Base-by-base conservation (phyloP, 495 filamentous ascomycete genomes). In the Penicillium daleae region DNA sequence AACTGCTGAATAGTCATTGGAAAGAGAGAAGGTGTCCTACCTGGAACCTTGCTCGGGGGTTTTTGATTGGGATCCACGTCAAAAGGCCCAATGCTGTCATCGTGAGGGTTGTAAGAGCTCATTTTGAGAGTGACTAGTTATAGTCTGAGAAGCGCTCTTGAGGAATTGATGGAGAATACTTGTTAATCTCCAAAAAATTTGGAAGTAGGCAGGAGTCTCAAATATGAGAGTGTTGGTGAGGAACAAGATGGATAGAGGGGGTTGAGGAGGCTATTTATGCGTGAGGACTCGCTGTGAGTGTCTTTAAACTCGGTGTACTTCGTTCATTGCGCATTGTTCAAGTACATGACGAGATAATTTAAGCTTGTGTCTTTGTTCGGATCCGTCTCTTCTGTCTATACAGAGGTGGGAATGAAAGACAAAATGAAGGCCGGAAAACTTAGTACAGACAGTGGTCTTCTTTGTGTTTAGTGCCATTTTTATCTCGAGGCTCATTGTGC, bases 1-100 rank as follows among this genome's bases (percentile, higher is more conserved):
- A 56, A 56, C 15, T 56, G 15, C 35, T 56, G 8, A 22, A 17
- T 10, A 22, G 29, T 54, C 51, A 54, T 54, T 7, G 51, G 51
- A 8, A 21, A 37, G 9, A 35, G 51, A 33, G 51, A 35, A 27
- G 51, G 31, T 35, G 9, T 13, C 6, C 31, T 54, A 33, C 29
- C 12, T 3, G 6, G 15, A 17, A 7, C 51, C 17, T 54, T 32
- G 24, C 15, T 35, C 13, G 22, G 19, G 31, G 31, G 21, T 4
- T 21, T 33, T 17, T 33, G 31, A 24, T 33, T 54, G 19, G 51
- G 51, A 37, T 54, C 29, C 51, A 33, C 17, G 51, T 54, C 31
- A 5, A 54, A 27, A 54, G 51, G 51, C 29, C 32, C 51, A 33
- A 54, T 27, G 19, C 10, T 31, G 0, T 52, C 42, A 12, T 46